A percentile compares a stretch with the other conserved stretches of the same genome.
These are phyloP conservation scores for Penicillium pancosmium DNA, from an alignment of 495 filamentous ascomycete genomes.

Conservation along the genomic window DNA sequence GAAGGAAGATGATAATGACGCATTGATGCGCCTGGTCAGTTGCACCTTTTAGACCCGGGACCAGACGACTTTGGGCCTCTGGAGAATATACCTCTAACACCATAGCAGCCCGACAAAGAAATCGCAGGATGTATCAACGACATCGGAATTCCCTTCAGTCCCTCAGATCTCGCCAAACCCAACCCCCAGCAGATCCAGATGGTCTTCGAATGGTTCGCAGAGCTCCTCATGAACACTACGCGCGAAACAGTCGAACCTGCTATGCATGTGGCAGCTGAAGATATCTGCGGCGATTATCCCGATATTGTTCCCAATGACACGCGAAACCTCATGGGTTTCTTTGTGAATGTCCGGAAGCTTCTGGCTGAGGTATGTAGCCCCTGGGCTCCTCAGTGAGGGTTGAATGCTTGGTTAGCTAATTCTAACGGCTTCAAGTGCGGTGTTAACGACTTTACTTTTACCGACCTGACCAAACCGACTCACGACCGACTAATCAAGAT, in stretches of 20 bases:
- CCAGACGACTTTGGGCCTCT: neutral
- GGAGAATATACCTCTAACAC: conserved; percentile 16
- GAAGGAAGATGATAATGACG: conserved; percentile 81
- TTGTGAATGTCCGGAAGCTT: conserved; percentile 72
- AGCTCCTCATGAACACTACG: conserved; percentile 87
- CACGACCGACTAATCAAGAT: conserved; percentile 86
- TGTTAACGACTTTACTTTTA: conserved; percentile 90
- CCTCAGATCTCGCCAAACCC: conserved; percentile 90
- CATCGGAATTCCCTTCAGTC: conserved; percentile 84
- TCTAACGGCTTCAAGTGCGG: conserved; percentile 59
- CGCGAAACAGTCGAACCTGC: conserved; percentile 90
- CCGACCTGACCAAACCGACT: conserved; percentile 85
- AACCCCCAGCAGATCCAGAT: conserved; percentile 92
- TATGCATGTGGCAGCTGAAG: conserved; percentile 86
- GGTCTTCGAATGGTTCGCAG: conserved; percentile 97
- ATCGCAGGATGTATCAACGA: conserved; percentile 97
- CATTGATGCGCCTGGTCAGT: conserved; percentile 82
- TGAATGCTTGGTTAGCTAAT: neutral
- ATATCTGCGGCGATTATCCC: conserved; percentile 79
- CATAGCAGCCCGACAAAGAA: conserved; percentile 71
- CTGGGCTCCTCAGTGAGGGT: neutral
- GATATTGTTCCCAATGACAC: conserved; percentile 84
- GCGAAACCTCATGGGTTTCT: conserved; percentile 92
- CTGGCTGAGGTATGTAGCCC: conserved; percentile 63
- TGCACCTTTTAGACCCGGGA: neutral